These are phyloP conservation scores for Suillus subluteus DNA, from an alignment of 768 basidiomycete species.

Conservation along the genomic window DNA sequence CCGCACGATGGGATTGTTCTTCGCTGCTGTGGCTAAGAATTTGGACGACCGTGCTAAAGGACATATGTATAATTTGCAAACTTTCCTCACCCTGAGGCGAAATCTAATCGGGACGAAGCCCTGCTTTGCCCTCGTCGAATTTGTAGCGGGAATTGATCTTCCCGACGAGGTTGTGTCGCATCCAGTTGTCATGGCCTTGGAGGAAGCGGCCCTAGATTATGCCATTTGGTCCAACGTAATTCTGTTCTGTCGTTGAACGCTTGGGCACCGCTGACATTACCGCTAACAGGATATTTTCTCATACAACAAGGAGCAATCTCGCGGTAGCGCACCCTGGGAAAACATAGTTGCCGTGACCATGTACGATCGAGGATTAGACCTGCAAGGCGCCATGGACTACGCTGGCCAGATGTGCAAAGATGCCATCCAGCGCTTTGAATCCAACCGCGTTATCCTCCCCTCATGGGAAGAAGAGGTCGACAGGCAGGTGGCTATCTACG, in stretches of 20 bases:
- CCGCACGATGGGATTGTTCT: too few species aligned
- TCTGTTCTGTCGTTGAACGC: conserved; percentile 7
- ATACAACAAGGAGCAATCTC: conserved; percentile 73
- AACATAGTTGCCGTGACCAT: conserved; percentile 47
- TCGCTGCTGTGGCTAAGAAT: too few species aligned
- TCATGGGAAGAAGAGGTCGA: conserved; percentile 67
- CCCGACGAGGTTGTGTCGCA: too few species aligned
- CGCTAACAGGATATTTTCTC: conserved; percentile 66
- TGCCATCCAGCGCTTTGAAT: conserved; percentile 55
- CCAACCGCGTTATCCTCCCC: conserved; percentile 51
- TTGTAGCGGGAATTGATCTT: too few species aligned
- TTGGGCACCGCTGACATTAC: conserved; percentile 7
- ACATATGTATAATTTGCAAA: conserved; percentile 19
- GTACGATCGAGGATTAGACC: conserved; percentile 55
- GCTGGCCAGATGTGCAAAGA: conserved; percentile 47
- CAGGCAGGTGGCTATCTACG: conserved; percentile 57
- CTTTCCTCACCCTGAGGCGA: too few species aligned
- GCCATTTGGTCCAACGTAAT: not conserved
- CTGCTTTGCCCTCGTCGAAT: too few species aligned
- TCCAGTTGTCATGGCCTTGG: too few species aligned
- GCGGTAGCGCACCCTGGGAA: conserved; percentile 55
- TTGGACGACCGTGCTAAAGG: too few species aligned
- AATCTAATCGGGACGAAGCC: too few species aligned
- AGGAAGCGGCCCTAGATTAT: too few species aligned
- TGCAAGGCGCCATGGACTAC: conserved; percentile 66